Conservation (phyloP, 768 basidiomycete genomes). For the Amanita subjunquillea region DNA sequence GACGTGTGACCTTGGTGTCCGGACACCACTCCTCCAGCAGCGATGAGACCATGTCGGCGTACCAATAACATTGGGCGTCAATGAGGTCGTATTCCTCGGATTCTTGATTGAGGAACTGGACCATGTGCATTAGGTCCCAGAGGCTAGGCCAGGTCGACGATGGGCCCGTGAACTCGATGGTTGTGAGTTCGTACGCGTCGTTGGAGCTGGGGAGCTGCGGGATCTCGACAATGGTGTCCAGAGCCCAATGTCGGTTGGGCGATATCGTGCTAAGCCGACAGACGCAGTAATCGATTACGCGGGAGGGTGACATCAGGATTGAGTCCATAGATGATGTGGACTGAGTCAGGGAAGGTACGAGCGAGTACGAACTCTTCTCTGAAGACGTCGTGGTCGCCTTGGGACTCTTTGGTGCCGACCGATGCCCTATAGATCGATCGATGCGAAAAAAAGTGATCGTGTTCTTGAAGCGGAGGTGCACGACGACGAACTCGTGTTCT, state of each 20-base stretch:
- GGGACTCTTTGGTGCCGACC: neutral
- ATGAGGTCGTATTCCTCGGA: neutral
- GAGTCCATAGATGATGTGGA: neutral
- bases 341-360: neutral
- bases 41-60: neutral
- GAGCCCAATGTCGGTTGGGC: neutral
- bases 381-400: neutral
- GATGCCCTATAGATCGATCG: neutral
- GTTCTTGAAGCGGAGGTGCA: neutral
- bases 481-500: neutral
- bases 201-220: neutral
- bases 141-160: neutral
- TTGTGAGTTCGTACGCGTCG: neutral
- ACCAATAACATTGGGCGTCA: constrained; percentile 4
- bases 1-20: neutral
- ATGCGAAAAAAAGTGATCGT: neutral
- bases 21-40: neutral
- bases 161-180: neutral
- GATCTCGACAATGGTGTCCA: neutral
- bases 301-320: neutral
- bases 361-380: neutral
- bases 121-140: neutral
- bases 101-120: neutral
- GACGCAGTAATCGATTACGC: neutral
- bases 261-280: neutral